Conservation (phyloP, 345 rosid species). For the Firmiana major region DNA sequence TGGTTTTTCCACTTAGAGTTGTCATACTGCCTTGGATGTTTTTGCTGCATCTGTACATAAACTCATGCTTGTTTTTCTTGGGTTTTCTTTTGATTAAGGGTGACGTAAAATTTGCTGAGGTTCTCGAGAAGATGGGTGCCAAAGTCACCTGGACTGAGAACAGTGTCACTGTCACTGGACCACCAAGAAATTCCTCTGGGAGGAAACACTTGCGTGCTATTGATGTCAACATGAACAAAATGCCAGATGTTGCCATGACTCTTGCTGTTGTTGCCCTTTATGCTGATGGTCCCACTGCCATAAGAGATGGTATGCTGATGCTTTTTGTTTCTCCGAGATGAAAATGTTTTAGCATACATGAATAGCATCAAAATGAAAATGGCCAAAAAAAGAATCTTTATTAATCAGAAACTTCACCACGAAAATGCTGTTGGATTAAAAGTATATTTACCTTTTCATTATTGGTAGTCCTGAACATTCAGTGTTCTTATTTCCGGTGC, state of each 20-base stretch:
- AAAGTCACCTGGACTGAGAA: conserved; percentile 87
- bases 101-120: conserved; percentile 93
- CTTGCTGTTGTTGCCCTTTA: conserved; percentile 93
- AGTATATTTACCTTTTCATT: neutral
- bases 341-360: neutral
- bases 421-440: neutral
- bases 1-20: neutral
- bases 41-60: neutral
- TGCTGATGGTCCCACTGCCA: conserved; percentile 90
- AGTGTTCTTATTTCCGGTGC: neutral
- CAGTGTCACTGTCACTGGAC: conserved; percentile 90
- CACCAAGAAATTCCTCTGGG: conserved; percentile 64
- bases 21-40: neutral
- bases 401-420: neutral
- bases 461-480: neutral
- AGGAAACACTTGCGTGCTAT: conserved; percentile 66
- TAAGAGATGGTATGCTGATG: conserved; percentile 70
- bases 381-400: neutral
- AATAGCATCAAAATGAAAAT: neutral
- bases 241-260: conserved; percentile 99
- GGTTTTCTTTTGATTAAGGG: conserved; percentile 45
- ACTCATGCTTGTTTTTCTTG: conserved; percentile 9
- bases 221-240: conserved; percentile 98
- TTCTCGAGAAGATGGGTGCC: conserved; percentile 94
- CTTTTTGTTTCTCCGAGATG: neutral